These are phyloP conservation scores for Penicillium hesseltinei DNA, from an alignment of 2,329 filamentous ascomycete species.

Conservation along the genomic window DNA sequence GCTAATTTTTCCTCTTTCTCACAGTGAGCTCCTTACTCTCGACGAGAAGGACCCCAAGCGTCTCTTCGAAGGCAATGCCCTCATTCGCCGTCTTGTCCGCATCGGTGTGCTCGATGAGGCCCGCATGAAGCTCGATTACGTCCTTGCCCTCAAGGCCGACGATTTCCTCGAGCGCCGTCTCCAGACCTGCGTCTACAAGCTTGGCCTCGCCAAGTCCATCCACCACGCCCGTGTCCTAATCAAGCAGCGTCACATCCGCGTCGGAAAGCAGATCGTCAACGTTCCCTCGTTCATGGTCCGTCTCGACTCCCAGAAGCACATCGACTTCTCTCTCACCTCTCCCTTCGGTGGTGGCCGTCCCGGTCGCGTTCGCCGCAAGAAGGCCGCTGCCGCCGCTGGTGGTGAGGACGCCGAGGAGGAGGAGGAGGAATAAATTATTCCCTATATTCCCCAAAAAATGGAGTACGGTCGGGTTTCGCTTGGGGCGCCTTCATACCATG, in stretches of 20 bases:
- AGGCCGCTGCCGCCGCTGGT: slow-evolving; percentile 93
- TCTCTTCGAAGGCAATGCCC: slow-evolving; percentile 99
- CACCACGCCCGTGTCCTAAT: slow-evolving; percentile 99
- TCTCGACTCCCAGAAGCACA: slow-evolving; percentile 99
- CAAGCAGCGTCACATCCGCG: slow-evolving; percentile 98
- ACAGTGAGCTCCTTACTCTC: slow-evolving; percentile 97
- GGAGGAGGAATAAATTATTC: slow-evolving; percentile 63
- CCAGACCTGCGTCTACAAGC: slow-evolving; percentile 99
- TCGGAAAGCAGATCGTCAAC: slow-evolving; percentile 99
- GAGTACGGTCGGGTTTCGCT: slow-evolving; percentile 42
- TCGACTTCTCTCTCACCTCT: slow-evolving; percentile 96
- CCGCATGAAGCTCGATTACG: slow-evolving; percentile 99
- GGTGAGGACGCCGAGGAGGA: slow-evolving; percentile 58
- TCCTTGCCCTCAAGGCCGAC: slow-evolving; percentile 97
- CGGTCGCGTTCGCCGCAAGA: slow-evolving; percentile 99
- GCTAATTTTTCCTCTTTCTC: slow-evolving; percentile 7
- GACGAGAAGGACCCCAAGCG: slow-evolving; percentile 99
- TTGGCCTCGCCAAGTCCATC: slow-evolving; percentile 99
- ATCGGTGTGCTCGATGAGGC: slow-evolving; percentile 99
- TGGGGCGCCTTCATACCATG: slow-evolving; percentile 33
- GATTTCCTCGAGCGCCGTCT: slow-evolving; percentile 99
- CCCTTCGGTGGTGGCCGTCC: slow-evolving; percentile 96
- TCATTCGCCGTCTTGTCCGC: slow-evolving; percentile 99
- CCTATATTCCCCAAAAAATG: slow-evolving; percentile 27
- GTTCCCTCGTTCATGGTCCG: slow-evolving; percentile 99